Percentiles rank a stretch among this genome's conserved stretches.
Conservation (phyloP, 1,139 yeast genomes). For the Yamadazyma friedrichii region DNA sequence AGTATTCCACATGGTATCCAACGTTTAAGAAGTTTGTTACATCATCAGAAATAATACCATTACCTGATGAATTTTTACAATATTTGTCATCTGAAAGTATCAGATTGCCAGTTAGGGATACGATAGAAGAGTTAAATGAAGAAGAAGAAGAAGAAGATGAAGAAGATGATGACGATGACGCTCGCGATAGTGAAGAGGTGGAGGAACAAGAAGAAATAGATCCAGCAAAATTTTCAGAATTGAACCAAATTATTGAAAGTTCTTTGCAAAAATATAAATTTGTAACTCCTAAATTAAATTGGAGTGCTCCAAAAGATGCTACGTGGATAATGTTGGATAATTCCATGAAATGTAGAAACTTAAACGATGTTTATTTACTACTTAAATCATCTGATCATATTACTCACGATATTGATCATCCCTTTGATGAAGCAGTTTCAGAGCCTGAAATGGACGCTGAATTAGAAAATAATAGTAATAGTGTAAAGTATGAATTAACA, state of each 20-base stretch:
- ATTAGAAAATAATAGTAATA: slow-evolving; percentile 14
- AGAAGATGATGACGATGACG: slow-evolving; percentile 27
- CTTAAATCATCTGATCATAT: slow-evolving; percentile 86
- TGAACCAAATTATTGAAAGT: slow-evolving; percentile 52
- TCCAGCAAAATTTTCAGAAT: slow-evolving; percentile 52
- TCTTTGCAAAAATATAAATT: slow-evolving; percentile 45
- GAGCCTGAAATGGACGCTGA: not conserved
- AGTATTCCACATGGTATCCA: slow-evolving; percentile 72
- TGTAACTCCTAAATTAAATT: slow-evolving; percentile 86
- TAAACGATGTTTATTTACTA: slow-evolving; percentile 74
- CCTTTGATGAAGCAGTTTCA: slow-evolving; percentile 47
- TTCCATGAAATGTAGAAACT: slow-evolving; percentile 64
- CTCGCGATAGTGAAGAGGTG: slow-evolving; percentile 16
- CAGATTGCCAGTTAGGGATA: slow-evolving; percentile 46
- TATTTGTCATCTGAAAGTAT: slow-evolving; percentile 81
- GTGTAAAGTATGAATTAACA: slow-evolving; percentile 56
- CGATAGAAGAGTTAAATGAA: slow-evolving; percentile 17
- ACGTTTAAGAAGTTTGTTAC: slow-evolving; percentile 49
- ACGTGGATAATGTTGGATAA: slow-evolving; percentile 86
- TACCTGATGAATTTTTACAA: slow-evolving; percentile 65
- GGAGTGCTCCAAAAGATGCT: slow-evolving; percentile 97
- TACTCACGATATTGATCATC: slow-evolving; percentile 76
- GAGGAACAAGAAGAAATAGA: slow-evolving; percentile 21
- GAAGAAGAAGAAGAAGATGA: slow-evolving; percentile 30
- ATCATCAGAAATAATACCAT: slow-evolving; percentile 60